Evolutionary conservation across 106 monocot species (phyloP).

Genomic region (Gastrodia elata): DNA sequence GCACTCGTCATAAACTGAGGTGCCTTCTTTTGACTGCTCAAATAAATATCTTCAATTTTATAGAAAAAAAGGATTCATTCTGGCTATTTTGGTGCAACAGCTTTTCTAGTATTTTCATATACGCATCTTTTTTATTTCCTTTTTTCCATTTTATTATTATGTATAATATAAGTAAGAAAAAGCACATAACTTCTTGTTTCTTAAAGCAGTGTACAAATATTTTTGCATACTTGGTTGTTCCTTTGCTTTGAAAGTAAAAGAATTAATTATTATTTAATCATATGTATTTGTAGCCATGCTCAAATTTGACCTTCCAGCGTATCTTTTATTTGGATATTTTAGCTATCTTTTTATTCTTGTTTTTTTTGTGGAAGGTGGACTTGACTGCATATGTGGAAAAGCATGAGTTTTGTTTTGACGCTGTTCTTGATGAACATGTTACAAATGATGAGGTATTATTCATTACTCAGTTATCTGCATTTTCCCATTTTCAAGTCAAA

Average conservation of each 20-base stretch:
- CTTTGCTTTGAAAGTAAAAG: not conserved
- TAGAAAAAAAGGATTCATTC: not conserved
- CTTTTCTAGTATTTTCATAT: not conserved
- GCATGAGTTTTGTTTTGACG: conserved; percentile 82
- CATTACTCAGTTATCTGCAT: not conserved
- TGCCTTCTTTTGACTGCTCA: too few species aligned
- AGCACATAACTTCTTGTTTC: not conserved
- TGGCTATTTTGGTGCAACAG: not conserved
- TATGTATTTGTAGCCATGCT: not conserved
- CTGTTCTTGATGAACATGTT: conserved; percentile 69
- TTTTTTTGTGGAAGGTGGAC: conserved; percentile 45
- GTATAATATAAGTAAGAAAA: not conserved
- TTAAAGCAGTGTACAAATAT: not conserved
- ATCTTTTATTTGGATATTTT: not conserved
- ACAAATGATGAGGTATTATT: conserved; percentile 78
- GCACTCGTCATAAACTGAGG: not conserved
- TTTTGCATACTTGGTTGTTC: not conserved
- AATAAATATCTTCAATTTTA: too few species aligned
- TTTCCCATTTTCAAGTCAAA: not conserved
- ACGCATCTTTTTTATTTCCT: not conserved
- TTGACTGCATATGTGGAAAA: conserved; percentile 88
- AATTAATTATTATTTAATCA: not conserved
- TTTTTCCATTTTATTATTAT: not conserved
- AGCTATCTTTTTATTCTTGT: not conserved
- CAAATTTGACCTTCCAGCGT: not conserved